Evolutionary conservation across 306 rosid species (phyloP), one percentile per base, ranked within the genome.

Genomic region (Oemleria cerasiformis): DNA sequence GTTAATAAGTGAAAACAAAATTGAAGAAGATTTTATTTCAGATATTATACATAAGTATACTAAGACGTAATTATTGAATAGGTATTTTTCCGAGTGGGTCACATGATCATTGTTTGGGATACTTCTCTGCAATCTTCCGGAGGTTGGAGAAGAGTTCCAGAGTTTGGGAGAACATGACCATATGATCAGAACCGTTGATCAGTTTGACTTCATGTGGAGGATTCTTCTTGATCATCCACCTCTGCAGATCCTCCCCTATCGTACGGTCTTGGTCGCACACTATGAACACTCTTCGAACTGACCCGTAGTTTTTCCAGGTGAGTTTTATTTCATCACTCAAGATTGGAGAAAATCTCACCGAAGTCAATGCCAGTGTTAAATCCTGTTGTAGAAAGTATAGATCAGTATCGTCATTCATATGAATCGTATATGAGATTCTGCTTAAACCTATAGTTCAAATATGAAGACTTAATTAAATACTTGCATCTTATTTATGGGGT

Each of bases 161-260:
- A 0, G 92, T 82, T 45, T 77, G 73, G 3, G 85, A 79, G 61
- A 88, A 63, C 90, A 85, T 81, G 16, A 77, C 65, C 90, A 83
- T 85, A 56, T 85, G 86, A 77, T 83, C 86, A 34, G 84, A 78
- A 6, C 5, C 79, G 17, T 41, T 19, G 14, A 88, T 67, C 38
- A 79, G 64, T 63, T 67, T 77, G 8, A 83, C 77, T 7, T 83
- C 77, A 6, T 38, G 25, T 0, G 75, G 23, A 2, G 84, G 82
- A 65, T 79, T 81, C n/a, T 20, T 19, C 2, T 25, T 20, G 20
- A 76, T 69, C 75, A 76, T 76, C 82, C 82, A 73, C 9, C 63
- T 17, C 47, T 58, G 77, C 21, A 70, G 57, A 12, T 81, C 67
- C 49, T 9, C 42, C 3, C 60, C 20, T 9, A 77, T 77, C 13